Conservation (phyloP, 2,329 filamentous ascomycete genomes). For the Fusarium fracticaudum region DNA sequence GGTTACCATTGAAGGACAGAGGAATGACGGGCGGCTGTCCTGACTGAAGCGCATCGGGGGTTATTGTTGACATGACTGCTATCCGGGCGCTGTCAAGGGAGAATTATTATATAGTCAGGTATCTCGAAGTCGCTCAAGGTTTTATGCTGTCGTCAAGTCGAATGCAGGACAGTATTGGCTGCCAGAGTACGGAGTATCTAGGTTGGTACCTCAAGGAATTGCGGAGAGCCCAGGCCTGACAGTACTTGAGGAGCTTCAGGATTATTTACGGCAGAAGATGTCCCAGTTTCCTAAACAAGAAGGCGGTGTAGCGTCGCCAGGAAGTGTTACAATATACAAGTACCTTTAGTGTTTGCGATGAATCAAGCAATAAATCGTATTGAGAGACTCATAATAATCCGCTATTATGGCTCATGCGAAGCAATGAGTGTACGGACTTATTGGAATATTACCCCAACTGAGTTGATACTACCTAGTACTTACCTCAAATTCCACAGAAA, state of each 20-base stretch:
- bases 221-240: slow-evolving; percentile 7
- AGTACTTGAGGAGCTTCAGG: slow-evolving; percentile 18
- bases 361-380: neutral
- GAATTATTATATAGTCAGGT: neutral
- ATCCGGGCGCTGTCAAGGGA: neutral
- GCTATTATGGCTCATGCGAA: neutral
- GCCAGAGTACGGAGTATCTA: slow-evolving; percentile 22
- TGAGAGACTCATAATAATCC: neutral
- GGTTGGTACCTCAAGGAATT: neutral
- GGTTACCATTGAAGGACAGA: slow-evolving; percentile 85
- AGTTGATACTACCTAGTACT: neutral
- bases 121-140: neutral
- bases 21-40: slow-evolving; percentile 81
- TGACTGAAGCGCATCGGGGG: slow-evolving; percentile 78
- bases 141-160: neutral
- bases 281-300: neutral
- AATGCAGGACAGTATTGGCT: neutral
- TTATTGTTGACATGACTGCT: slow-evolving; percentile 81
- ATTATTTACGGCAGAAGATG: slow-evolving; percentile 30
- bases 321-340: neutral
- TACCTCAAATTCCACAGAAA: too few species aligned
- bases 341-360: neutral
- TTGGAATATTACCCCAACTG: neutral
- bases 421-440: neutral
- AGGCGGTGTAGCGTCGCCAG: slow-evolving; percentile 15